Conservation (phyloP, 352 stramenopile genomes). For the Phytopythium boreale region DNA sequence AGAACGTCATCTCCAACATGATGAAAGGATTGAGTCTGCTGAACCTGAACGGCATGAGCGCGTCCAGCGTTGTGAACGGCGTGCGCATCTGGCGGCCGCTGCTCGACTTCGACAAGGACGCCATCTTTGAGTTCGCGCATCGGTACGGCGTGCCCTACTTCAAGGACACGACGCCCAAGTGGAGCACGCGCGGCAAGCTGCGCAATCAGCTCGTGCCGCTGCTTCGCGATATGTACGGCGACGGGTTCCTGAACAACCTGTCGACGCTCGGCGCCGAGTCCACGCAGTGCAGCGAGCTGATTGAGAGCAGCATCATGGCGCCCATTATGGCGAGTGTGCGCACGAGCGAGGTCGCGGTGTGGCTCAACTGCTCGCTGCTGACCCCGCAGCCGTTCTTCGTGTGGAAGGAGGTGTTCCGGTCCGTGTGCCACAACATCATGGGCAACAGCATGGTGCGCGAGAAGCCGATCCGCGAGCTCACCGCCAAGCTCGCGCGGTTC, state of each 20-base stretch:
- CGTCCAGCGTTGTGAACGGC: constrained; percentile 66
- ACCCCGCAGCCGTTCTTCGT: constrained; percentile 72
- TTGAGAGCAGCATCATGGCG: constrained; percentile 49
- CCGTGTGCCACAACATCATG: constrained; percentile 77
- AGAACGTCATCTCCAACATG: constrained; percentile 98
- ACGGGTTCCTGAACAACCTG: constrained; percentile 80
- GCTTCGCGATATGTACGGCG: constrained; percentile 95
- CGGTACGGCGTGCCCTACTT: constrained; percentile 96
- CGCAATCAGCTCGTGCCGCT: constrained; percentile 93
- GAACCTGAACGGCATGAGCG: constrained; percentile 93
- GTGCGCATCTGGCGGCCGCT: constrained; percentile 92
- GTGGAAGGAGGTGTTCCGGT: constrained; percentile 85
- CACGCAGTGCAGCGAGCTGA: constrained; percentile 70
- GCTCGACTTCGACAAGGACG: constrained; percentile 91
- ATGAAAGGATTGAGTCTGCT: constrained; percentile 94
- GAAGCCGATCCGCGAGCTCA: constrained; percentile 76
- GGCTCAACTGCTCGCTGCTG: constrained; percentile 60
- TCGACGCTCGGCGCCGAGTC: constrained; percentile 78
- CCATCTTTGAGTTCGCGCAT: constrained; percentile 95
- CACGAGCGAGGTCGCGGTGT: constrained; percentile 63
- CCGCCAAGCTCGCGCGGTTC: constrained; percentile 60
- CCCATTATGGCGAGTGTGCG: constrained; percentile 62
- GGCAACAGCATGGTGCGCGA: constrained; percentile 84
- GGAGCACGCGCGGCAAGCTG: constrained; percentile 96
- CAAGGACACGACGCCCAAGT: constrained; percentile 96